Evolutionary conservation across 148 eudicot species (phyloP).

Genomic region (Camellia lanceoleosa): DNA sequence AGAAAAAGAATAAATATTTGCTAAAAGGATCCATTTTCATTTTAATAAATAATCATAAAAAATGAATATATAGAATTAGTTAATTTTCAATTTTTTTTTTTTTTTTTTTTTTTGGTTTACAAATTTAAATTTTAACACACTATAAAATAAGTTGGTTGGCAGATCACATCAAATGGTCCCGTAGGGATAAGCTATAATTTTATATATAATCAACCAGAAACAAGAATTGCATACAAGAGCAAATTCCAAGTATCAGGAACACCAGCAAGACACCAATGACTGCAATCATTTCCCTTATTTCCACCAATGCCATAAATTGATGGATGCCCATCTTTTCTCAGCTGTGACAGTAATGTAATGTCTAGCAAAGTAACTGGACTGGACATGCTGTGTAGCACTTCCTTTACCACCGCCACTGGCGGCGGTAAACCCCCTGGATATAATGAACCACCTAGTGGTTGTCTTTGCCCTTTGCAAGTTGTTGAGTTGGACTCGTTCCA

Average conservation of each 20-base stretch:
- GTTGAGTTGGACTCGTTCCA: constrained; percentile 32
- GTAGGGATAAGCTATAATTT: too few relatives aligned
- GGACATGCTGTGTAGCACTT: constrained; percentile 29
- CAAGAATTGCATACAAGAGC: constrained; percentile 39
- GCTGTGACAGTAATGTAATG: constrained; percentile 42
- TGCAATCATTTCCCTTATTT: constrained; percentile 43
- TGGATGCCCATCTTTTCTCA: constrained; percentile 61
- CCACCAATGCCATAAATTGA: constrained; percentile 33
- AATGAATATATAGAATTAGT: too few relatives aligned
- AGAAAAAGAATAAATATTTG: too few relatives aligned
- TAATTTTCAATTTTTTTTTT: too few relatives aligned
- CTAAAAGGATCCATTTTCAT: too few relatives aligned
- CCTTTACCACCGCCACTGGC: constrained; percentile 27
- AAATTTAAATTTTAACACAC: too few relatives aligned
- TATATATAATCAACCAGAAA: neutral
- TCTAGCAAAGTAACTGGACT: constrained; percentile 36
- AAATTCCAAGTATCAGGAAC: constrained; percentile 68
- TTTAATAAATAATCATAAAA: too few relatives aligned
- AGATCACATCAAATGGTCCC: too few relatives aligned
- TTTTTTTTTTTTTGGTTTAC: too few relatives aligned
- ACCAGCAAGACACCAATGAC: constrained; percentile 71
- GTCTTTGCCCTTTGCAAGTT: constrained; percentile 34
- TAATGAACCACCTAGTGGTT: constrained; percentile 25
- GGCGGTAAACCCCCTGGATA: constrained; percentile 29
- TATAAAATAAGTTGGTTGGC: too few relatives aligned